These are phyloP conservation scores for Colletotrichum tabaci DNA, from an alignment of 2,329 filamentous ascomycete species.

Conservation along the genomic window DNA sequence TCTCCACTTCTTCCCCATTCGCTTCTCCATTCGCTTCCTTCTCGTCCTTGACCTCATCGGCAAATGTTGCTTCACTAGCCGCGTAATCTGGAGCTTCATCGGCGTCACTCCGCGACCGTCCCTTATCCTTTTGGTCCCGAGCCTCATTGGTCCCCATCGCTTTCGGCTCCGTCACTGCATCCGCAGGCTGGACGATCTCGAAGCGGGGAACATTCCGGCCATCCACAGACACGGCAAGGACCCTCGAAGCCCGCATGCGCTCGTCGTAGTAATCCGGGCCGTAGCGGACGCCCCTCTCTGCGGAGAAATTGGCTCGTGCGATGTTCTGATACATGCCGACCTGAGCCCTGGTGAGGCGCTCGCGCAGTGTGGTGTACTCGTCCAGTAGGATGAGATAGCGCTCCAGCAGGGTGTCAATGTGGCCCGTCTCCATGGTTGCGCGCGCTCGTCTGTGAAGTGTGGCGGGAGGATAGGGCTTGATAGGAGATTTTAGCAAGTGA, in stretches of 20 bases:
- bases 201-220: conserved; percentile 44
- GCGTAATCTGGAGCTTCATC: conserved; percentile 16
- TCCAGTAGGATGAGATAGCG: conserved; percentile 77
- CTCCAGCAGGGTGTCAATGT: conserved; percentile 75
- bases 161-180: conserved; percentile 28
- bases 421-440: conserved; percentile 44
- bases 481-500: neutral
- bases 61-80: conserved; percentile 9
- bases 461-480: neutral
- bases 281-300: conserved; percentile 74
- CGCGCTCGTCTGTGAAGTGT: neutral
- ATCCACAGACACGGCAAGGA: conserved; percentile 53
- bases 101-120: conserved; percentile 2
- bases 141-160: conserved; percentile 5
- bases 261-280: conserved; percentile 81
- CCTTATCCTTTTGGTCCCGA: conserved; percentile 32
- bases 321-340: conserved; percentile 71
- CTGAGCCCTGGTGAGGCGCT: conserved; percentile 68
- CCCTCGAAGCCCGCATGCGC: conserved; percentile 75
- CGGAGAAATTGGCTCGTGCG: conserved; percentile 82
- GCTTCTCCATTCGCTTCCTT: conserved; percentile 34
- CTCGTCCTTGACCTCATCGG: conserved; percentile 30
- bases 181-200: conserved; percentile 41
- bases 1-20: conserved; percentile 27
- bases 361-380: conserved; percentile 74